Evolutionary conservation across 2,329 filamentous ascomycete species (phyloP).

Genomic region (Cladosporium sp.): DNA sequence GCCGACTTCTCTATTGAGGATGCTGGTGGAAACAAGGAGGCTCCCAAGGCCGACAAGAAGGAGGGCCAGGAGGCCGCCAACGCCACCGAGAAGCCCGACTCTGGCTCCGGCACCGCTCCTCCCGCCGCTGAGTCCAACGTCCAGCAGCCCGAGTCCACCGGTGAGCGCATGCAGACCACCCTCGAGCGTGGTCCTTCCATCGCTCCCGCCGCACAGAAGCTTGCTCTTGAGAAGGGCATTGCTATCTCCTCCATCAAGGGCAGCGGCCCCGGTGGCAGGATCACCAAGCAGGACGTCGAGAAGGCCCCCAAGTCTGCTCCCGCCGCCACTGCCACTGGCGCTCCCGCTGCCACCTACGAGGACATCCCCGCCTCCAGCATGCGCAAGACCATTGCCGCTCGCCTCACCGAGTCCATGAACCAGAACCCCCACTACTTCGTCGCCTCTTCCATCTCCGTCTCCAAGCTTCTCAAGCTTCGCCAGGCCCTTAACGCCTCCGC

Average conservation of each 20-base stretch:
- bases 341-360: slow-evolving; percentile 69
- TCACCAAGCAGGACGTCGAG: slow-evolving; percentile 92
- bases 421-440: slow-evolving; percentile 99
- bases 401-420: slow-evolving; percentile 83
- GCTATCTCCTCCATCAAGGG: slow-evolving; percentile 80
- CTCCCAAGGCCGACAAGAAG: slow-evolving; percentile 65
- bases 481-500: slow-evolving; percentile 85
- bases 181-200: slow-evolving; percentile 80
- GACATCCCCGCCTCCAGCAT: slow-evolving; percentile 85
- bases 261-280: slow-evolving; percentile 78
- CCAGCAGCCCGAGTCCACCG: slow-evolving; percentile 71
- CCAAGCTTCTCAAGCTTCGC: slow-evolving; percentile 94
- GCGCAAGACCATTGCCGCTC: slow-evolving; percentile 96
- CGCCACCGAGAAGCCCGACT: slow-evolving; percentile 61
- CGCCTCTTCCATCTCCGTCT: slow-evolving; percentile 84
- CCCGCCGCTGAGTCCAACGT: slow-evolving; percentile 52
- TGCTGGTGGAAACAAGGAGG: slow-evolving; percentile 78
- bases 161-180: slow-evolving; percentile 77
- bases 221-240: slow-evolving; percentile 83
- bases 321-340: slow-evolving; percentile 52
- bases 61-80: slow-evolving; percentile 61
- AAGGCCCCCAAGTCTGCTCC: slow-evolving; percentile 64
- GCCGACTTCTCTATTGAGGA: slow-evolving; percentile 85
- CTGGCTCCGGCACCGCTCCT: slow-evolving; percentile 61
- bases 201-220: slow-evolving; percentile 71